phyloP scores from a whole-genome alignment of 192 early-diverging fungal species.

The Rhizophagus prolifer region DNA sequence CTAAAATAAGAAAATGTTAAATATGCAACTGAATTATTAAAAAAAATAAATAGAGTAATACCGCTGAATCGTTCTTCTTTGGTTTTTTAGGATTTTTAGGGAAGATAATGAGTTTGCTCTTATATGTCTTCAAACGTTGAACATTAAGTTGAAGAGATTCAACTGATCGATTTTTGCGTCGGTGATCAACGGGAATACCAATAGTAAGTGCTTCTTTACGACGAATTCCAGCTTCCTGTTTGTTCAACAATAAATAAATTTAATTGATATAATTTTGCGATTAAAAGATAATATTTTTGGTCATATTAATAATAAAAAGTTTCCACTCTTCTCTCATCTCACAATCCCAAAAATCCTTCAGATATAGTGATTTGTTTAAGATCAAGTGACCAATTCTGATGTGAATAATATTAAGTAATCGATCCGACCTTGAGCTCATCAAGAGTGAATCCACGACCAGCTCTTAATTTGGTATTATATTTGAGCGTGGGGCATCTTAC shows the following conservation, averaged over 20 bases:
- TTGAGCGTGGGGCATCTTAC: conserved; percentile 95
- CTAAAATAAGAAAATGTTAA: conserved; percentile 21
- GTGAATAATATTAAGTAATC: background rate
- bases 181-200: conserved; percentile 96
- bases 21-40: background rate
- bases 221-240: conserved; percentile 83
- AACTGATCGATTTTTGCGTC: conserved; percentile 91
- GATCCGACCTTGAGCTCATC: conserved; percentile 91
- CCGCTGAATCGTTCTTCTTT: conserved; percentile 73
- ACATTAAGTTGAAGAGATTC: conserved; percentile 94
- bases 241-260: conserved; percentile 9
- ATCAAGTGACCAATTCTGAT: no score
- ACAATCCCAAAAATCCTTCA: no score
- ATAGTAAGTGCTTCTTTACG: conserved; percentile 92
- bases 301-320: no score
- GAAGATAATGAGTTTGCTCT: conserved; percentile 94
- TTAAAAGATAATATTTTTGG: no score
- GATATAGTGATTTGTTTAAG: no score
- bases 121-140: conserved; percentile 91
- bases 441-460: conserved; percentile 96
- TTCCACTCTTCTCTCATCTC: no score
- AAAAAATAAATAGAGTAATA: conserved; percentile 30
- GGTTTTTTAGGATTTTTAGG: conserved; percentile 90
- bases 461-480: conserved; percentile 97
- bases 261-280: background rate